Evolutionary conservation across 2,329 filamentous ascomycete genomes (phyloP), one percentile per base, ranked within the genome.

Genomic region (Fusarium sp.): DNA sequence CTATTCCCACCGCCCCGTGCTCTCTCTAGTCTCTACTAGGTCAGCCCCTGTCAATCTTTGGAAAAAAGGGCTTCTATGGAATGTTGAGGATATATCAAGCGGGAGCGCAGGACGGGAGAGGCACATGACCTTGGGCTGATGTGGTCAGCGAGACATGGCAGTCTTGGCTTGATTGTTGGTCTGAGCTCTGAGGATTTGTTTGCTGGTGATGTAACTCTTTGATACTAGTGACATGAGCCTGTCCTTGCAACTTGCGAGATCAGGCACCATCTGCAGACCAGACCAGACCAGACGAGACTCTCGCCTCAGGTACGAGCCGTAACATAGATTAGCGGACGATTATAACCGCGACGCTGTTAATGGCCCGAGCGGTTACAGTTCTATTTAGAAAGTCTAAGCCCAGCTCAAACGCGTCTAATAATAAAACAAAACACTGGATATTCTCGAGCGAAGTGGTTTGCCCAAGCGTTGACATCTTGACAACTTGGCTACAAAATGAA

Each of bases 51-150:
- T 50, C 55, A 35, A 37, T 52, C 24, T 20, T 15, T 29, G 33
- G 26, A n/a, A 42, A 42, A 61, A 53, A 29, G 18, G 57, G 28
- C 26, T 44, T 54, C 21, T 23, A 47, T 66, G 62, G 48, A 66
- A 66, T 66, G 43, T 62, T 65, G 52, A 46, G 13, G 44, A 47
- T 20, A 35, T 18, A 21, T 26, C 21, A 37, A 61, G 39, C 38
- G 33, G 38, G 21, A 66, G 33, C 48, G 23, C 63, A 59, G 58
- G 39, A 26, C 64, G 48, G 65, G 44, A 68, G 50, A 46, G 39
- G 64, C 65, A 68, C 65, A 68, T 68, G 65, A 60, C 59, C 65
- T 41, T 41, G 39, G 56, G 48, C 47, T 42, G 58, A 68, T 68
- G 65, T 68, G 64, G 60, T 55, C 58, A 64, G 46, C 52, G 42